Conservation (phyloP, 805 yeast genomes). For the Lipomyces sp. region DNA sequence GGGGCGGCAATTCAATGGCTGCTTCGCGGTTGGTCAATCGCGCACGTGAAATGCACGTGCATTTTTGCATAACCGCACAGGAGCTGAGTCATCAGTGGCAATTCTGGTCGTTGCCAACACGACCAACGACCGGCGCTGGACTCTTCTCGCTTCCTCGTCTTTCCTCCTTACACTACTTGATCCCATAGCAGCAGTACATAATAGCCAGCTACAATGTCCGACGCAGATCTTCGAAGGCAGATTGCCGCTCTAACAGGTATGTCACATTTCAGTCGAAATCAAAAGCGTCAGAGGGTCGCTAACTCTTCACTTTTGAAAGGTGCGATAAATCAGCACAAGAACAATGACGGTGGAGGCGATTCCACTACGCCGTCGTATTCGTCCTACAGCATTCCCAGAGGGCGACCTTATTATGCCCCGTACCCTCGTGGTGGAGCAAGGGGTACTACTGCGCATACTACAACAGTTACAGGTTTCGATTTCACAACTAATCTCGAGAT, state of each 20-base stretch:
- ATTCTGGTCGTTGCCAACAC: too few relatives aligned
- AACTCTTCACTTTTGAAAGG: constrained; percentile 8
- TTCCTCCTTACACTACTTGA: too few relatives aligned
- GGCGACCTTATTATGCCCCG: not conserved
- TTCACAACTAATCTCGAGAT: too few relatives aligned
- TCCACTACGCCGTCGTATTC: not conserved
- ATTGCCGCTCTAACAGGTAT: constrained; percentile 29
- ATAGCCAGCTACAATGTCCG: constrained; percentile 21
- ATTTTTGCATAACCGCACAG: too few relatives aligned
- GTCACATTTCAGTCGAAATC: not conserved
- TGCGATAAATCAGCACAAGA: constrained; percentile 29
- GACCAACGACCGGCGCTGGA: too few relatives aligned
- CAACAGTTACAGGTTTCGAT: too few relatives aligned
- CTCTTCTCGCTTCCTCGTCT: too few relatives aligned
- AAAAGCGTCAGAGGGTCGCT: not conserved
- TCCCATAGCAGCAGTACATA: too few relatives aligned
- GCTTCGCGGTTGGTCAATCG: too few relatives aligned
- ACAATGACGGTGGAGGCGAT: constrained; percentile 6
- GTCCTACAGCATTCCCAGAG: not conserved
- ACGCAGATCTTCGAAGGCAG: constrained; percentile 28
- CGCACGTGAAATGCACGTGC: too few relatives aligned
- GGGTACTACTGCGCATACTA: not conserved
- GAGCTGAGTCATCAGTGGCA: too few relatives aligned
- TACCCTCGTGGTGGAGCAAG: not conserved
- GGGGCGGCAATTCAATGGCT: too few relatives aligned